Evolutionary conservation across 192 early-diverging fungal species (phyloP).

Genomic region (Gamsiella multidivaricata): DNA sequence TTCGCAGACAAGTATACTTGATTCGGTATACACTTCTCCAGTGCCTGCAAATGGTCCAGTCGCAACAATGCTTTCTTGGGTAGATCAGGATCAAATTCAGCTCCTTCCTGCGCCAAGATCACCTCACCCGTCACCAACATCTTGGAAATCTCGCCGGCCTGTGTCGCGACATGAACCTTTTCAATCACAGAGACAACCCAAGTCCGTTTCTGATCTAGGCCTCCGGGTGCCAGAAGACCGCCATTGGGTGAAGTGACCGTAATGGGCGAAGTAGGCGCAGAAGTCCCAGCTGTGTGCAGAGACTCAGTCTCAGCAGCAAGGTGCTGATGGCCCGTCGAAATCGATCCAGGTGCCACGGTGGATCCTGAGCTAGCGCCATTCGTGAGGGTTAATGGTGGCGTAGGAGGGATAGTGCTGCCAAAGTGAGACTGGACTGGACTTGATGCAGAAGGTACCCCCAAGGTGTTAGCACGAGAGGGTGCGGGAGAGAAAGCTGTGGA

Average conservation of each 20-base stretch:
- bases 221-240: not conserved
- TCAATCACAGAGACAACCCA: slow-evolving; percentile 57
- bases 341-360: not conserved
- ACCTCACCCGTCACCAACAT: slow-evolving; percentile 63
- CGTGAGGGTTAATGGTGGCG: slow-evolving; percentile 10
- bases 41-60: slow-evolving; percentile 32
- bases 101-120: slow-evolving; percentile 42
- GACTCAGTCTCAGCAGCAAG: slow-evolving; percentile 23
- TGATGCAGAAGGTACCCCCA: slow-evolving; percentile 25
- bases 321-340: not conserved
- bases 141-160: slow-evolving; percentile 56
- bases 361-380: slow-evolving; percentile 5
- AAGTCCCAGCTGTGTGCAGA: not conserved
- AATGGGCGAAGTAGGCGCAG: no score
- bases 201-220: slow-evolving; percentile 9
- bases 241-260: slow-evolving; percentile 15
- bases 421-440: slow-evolving; percentile 7
- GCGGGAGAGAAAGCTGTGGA: slow-evolving; percentile 17
- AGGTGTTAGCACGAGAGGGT: slow-evolving; percentile 28
- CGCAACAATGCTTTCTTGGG: slow-evolving; percentile 47
- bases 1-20: slow-evolving; percentile 40
- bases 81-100: not conserved
- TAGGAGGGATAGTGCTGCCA: slow-evolving; percentile 18
- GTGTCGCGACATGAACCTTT: slow-evolving; percentile 55
- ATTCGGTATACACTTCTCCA: slow-evolving; percentile 55